Base-by-base conservation (phyloP, 2,329 filamentous ascomycete species). In the Neurospora sp. region DNA sequence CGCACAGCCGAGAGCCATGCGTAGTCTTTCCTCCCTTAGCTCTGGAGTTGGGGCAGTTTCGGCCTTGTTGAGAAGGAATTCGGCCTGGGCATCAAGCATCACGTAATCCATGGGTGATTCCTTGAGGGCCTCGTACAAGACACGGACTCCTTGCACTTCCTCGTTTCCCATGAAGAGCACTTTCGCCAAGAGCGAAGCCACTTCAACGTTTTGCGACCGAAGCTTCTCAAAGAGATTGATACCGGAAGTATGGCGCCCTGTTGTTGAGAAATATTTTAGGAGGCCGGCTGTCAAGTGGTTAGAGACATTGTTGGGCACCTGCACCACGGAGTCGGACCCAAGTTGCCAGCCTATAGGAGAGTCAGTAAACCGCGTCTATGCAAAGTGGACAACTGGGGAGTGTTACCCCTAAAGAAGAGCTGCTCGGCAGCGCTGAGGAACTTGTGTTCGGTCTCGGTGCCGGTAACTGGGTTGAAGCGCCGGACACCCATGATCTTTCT, bases 161-260 rank as follows among this genome's bases (percentile, higher is more conserved):
- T 99, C 96, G 74, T 97, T 94, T 23, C 93, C 96, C 85, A 96
- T 93, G 75, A 98, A 92, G 74, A 97, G 88, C 33, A 99, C 93
- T 75, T 92, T 93, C 36, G 96, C 91, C 28, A 99, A 85, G 1
- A 99, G 84, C 0, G 96, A 98, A 0, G 96, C 96, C 1, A 99
- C 94, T 78, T 99, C 96, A 1, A 95, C 88, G 77, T 97, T 97
- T 72, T 93, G 91, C 11, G 89, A 90, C 65, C 95, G 90, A 67
- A 99, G 87, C 81, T 99, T 99, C 81, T 98, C 93, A 76, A 99
- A 99, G 0, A 99, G 86, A 75, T 99, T 99, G 80, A 99, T 97
- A 15, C 94, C 96, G 0, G 96, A 98, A 8, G 94, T 88, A 76
- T 96, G 97, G 71, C 96, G 90, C 19, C 96, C 96, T 0, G 95